Base-by-base conservation (phyloP, 176 grass and related monocot species). In the Carex cristatella region DNA sequence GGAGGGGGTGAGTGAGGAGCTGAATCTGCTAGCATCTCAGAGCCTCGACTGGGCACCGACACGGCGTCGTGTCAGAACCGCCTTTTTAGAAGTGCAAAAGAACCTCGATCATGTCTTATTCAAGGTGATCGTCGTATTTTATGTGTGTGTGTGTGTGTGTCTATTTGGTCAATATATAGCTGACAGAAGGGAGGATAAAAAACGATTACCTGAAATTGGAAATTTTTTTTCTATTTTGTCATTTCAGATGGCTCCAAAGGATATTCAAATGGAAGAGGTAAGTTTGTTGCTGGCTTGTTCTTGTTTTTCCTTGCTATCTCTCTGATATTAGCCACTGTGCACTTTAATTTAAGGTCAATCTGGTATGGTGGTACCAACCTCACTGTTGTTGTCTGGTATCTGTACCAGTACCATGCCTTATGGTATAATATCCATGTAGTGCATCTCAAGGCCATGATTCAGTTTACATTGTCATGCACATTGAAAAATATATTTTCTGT, bases 41-140 rank as follows among this genome's bases (percentile, higher is more conserved):
- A 83, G 87, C 81, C 84, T 94, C 27, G 94, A 94, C 89, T 93
- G 93, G 90, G 94, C 94, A 9, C 92, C 94, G 33, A 86, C 92
- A 42, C 94, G 94, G 23, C 85, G 94, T 1, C 89, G 92, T 51
- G 89, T 91, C 70, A 90, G 90, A 40, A 84, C 65, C 3, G 82
- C 86, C 49, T 97, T 97, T 87, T 83, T 59, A 49, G 92, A 92
- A 40, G 89, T 94, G 76, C 95, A 94, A 37, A 82, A 76, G 61
- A 84, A 88, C 40, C 92, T 97, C 66, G 95, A 97, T 60, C 92
- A 97, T 80, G 90, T 75, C 90, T 87, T 97, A 28, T 97, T 97
- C 89, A 93, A 97, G 95, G 95, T 67, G 30, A 42, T 73, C 54
- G 10, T 38, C 18, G 23, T 23, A 23, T 23, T 23, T 23, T 23